Evolutionary conservation across 2,329 filamentous ascomycete genomes (phyloP), one percentile per base, ranked within the genome.

Genomic region (Leptographium wingfieldii): DNA sequence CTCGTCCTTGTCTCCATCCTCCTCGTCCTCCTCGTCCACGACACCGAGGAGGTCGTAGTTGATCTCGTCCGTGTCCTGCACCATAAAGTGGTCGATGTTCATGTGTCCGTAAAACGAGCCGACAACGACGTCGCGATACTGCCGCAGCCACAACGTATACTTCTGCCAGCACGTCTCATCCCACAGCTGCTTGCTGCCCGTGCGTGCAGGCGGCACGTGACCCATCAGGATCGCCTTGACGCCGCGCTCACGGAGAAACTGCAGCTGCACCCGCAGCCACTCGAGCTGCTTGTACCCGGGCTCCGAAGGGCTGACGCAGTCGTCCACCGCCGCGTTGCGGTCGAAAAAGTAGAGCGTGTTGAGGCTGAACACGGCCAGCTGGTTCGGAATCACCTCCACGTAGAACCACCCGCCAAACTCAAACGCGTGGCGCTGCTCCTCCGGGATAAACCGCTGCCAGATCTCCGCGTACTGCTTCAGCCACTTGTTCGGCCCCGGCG

Each of bases 91-190:
- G 67, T 99, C 94, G 65, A 96, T 88, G 69, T 99, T 99, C 94
- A 99, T 97, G 70, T 99, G 94, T 1, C 92, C 94, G 68, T 88
- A 99, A 6, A 95, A 69, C 31, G 84, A 84, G 14, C 82, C 84
- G 25, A 92, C 80, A 25, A 99, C 80, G 46, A 99, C 86, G 70
- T 99, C 94, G 40, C 94, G 87, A 72, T 91, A 99, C 71, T 95
- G 90, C 66, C 84, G 82, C 68, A 92, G 75, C 90, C 92, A 97
- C 4, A 97, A 75, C 0, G 90, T 88, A 72, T 96, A 99, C 70
- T 95, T 96, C 71, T 96, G 92, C 92, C 92, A 99, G 74, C 94
- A 99, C 0, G 88, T 91, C 76, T 97, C 92, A 65, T 96, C 91
- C 94, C 94, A 99, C 63, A 84, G 85, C 68, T 84, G 82, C 77